Evolutionary conservation across 2,329 filamentous ascomycete species (phyloP), one percentile per base, ranked within the genome.

Genomic region (Blastomyces emzantsi): DNA sequence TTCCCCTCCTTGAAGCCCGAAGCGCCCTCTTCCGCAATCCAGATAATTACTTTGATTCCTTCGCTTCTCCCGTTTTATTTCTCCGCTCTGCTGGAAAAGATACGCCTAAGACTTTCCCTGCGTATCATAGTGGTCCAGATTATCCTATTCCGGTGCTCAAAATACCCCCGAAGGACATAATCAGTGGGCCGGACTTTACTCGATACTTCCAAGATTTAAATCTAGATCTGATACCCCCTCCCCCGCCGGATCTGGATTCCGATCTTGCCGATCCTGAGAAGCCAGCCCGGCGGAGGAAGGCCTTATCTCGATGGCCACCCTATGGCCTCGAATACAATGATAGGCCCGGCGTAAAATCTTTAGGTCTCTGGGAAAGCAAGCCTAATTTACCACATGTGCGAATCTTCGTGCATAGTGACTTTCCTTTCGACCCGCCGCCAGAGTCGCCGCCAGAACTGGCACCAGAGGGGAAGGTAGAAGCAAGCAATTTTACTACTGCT

Each of bases 41-140:
- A 25, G 73, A 75, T 36, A 71, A 71, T 13, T 78, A 74, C 66
- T 79, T 79, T 56, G 77, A 79, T 64, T 66, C 76, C 0, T 80
- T 79, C 63, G 77, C 78, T 0, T 78, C 76, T 3, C 78, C 78
- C 0, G 67, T 75, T 3, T 65, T 79, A 7, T 77, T 79, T 59
- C 72, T 80, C 9, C 74, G 78, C 28, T 75, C 77, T 0, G 66
- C 77, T 0, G 77, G 77, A 0, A 72, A 74, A 60, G 75, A 78
- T 54, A 74, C 74, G 5, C 77, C 75, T 1, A 68, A 66, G 3
- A 43, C 17, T 2, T 75, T 75, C 54, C 75, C 75, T 1, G 63
- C 66, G 19, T 76, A 76, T 61, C 66, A 70, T 1, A 75, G 69
- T 0, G 75, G 75, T 0, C 69, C 73, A 1, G 71, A 70, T 2